These are phyloP conservation scores for Euphrasia arctica DNA, from an alignment of 305 asterid species.

Conservation along the genomic window DNA sequence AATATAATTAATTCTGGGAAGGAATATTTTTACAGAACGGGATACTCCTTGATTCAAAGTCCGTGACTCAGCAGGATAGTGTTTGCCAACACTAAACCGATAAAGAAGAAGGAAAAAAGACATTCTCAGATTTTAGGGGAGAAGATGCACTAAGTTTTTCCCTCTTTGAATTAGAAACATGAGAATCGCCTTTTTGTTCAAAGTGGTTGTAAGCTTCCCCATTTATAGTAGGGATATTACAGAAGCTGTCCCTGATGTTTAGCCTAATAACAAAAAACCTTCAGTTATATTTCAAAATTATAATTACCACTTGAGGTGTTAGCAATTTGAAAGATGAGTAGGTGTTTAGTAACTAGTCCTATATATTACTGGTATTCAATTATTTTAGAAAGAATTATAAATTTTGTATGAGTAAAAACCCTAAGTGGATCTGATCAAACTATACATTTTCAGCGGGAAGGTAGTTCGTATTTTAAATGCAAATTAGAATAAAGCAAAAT, in stretches of 20 bases:
- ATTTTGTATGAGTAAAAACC: neutral
- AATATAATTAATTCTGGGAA: neutral
- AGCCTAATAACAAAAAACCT: neutral
- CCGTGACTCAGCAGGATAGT: too few relatives aligned
- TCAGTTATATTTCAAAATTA: neutral
- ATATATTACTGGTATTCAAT: neutral
- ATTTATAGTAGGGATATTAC: neutral
- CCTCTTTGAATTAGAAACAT: too few relatives aligned
- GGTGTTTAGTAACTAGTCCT: neutral
- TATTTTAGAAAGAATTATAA: conserved; percentile 6
- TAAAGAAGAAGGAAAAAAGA: too few relatives aligned
- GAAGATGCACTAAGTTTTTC: too few relatives aligned
- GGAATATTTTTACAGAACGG: conserved; percentile 1
- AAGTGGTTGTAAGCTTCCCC: too few relatives aligned
- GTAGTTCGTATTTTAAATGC: neutral
- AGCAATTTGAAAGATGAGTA: neutral
- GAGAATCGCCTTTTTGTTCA: too few relatives aligned
- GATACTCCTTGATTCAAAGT: neutral
- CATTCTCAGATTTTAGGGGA: too few relatives aligned
- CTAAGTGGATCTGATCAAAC: conserved; percentile 12
- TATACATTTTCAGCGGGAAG: neutral
- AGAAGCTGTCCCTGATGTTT: neutral
- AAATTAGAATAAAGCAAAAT: conserved; percentile 3
- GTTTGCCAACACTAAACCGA: too few relatives aligned
- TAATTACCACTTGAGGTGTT: neutral